Evolutionary conservation across 2,329 filamentous ascomycete species (phyloP), one percentile per base, ranked within the genome.

Genomic region (Pyrenophora teres): DNA sequence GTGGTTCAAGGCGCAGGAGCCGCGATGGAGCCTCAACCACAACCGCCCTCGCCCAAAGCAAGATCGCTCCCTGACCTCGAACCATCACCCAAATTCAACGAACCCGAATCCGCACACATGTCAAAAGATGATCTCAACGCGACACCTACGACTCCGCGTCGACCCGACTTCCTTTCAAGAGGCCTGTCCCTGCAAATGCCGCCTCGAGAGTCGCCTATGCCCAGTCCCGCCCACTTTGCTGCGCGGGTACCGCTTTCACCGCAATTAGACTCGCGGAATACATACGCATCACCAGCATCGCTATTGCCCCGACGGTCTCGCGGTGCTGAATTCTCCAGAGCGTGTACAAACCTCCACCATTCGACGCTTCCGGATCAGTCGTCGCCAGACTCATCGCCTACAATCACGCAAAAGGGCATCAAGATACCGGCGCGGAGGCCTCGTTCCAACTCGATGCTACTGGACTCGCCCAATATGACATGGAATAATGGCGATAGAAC

Each of bases 271-370:
- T 83, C 89, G 49, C 87, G 88, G 16, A 89, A 92, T 61, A 90
- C 87, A 40, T 96, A 95, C 77, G 60, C 60, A 3, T 93, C 91
- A 1, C 92, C 92, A 2, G 88, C 89, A 21, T 95, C 92, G 46
- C 89, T 96, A 40, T 82, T 97, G 6, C 93, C 93, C 15, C 86
- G 93, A 59, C 87, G 92, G 55, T 97, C 92, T 25, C 85, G 93
- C 49, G 93, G 93, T 37, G 80, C 97, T 54, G 93, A 97, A 76
- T 97, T 96, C 74, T 93, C 93, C 35, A 84, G 93, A 62, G 92
- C 92, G 9, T 94, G 91, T 56, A 97, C 93, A 9, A 96, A 92
- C 70, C 81, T 99, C 18, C 94, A 97, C 75, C 94, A 97, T 74
- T 97, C 93, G 13, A 97, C 90, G 0, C 83, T 97, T 7, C 92